Percentiles rank a stretch among this genome's conserved stretches.
Conservation (phyloP, 108 stramenopile genomes). For the Fragilaria radians region DNA sequence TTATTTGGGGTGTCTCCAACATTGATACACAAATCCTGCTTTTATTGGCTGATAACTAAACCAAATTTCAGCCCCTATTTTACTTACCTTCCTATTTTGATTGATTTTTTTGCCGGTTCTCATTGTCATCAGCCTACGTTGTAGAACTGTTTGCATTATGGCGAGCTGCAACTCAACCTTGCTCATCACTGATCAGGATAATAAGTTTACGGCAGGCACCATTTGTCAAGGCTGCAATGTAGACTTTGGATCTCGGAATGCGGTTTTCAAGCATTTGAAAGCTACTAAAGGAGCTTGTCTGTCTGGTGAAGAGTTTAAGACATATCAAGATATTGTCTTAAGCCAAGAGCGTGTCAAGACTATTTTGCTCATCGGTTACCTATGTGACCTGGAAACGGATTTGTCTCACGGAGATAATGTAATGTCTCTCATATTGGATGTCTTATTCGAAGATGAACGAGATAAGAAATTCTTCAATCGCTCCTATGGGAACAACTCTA, state of each 20-base stretch:
- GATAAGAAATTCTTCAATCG: slow-evolving; percentile 46
- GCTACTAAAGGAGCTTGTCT: slow-evolving; percentile 57
- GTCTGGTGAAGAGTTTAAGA: slow-evolving; percentile 33
- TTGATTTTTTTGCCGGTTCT: too few species aligned
- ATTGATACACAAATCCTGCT: too few species aligned
- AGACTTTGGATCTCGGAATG: slow-evolving; percentile 50
- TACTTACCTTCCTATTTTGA: too few species aligned
- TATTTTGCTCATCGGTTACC: slow-evolving; percentile 63
- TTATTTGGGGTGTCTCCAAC: too few species aligned
- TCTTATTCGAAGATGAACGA: background rate
- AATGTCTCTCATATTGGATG: slow-evolving; percentile 33
- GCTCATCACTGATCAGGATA: too few species aligned
- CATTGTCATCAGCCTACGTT: too few species aligned
- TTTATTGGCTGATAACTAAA: too few species aligned
- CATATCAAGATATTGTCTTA: slow-evolving; percentile 37
- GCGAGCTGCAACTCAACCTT: too few species aligned
- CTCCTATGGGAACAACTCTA: slow-evolving; percentile 49
- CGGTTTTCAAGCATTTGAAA: slow-evolving; percentile 61
- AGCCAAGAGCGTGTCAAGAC: slow-evolving; percentile 44
- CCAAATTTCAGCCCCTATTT: too few species aligned
- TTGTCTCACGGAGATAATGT: slow-evolving; percentile 48
- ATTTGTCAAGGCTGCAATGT: slow-evolving; percentile 48
- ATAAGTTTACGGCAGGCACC: background rate
- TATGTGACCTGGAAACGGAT: background rate
- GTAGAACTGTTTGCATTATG: too few species aligned